phyloP scores from a whole-genome alignment of 225 moss, liverwort and hornwort species.

The Polytrichum commune region DNA sequence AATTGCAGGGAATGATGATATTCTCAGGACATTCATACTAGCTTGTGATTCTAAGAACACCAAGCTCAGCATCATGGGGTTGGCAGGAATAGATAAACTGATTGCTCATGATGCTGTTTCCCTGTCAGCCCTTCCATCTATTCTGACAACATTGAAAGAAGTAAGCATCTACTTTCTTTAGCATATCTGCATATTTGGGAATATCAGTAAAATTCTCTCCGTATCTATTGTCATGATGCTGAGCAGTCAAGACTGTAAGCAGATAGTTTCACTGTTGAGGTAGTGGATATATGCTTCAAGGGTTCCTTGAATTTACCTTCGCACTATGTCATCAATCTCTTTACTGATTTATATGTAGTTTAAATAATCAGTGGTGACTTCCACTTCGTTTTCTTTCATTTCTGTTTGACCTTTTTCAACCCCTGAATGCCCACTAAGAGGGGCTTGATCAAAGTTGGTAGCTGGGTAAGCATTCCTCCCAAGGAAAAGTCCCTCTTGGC shows the following conservation, averaged over 20 bases:
- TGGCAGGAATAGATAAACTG: constrained; percentile 88
- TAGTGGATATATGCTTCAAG: too few species aligned
- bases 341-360: too few species aligned
- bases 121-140: constrained; percentile 66
- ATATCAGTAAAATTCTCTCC: not conserved
- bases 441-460: too few species aligned
- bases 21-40: constrained; percentile 81
- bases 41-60: constrained; percentile 90
- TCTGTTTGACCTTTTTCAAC: not conserved
- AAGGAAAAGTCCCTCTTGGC: too few species aligned
- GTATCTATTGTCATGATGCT: too few species aligned
- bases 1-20: constrained; percentile 77
- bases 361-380: not conserved
- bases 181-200: not conserved
- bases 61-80: constrained; percentile 89
- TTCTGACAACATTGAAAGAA: constrained; percentile 83
- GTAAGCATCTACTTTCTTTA: constrained; percentile 20
- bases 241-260: too few species aligned
- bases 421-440: too few species aligned
- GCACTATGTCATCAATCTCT: too few species aligned
- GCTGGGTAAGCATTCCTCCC: too few species aligned
- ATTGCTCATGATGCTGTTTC: constrained; percentile 92
- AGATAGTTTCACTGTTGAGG: too few species aligned
- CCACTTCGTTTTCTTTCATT: not conserved
- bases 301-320: too few species aligned